Percentiles rank a stretch among this genome's conserved stretches.
These are phyloP conservation scores for Naganishia friedmannii DNA, from an alignment of 768 basidiomycete species.

Conservation along the genomic window DNA sequence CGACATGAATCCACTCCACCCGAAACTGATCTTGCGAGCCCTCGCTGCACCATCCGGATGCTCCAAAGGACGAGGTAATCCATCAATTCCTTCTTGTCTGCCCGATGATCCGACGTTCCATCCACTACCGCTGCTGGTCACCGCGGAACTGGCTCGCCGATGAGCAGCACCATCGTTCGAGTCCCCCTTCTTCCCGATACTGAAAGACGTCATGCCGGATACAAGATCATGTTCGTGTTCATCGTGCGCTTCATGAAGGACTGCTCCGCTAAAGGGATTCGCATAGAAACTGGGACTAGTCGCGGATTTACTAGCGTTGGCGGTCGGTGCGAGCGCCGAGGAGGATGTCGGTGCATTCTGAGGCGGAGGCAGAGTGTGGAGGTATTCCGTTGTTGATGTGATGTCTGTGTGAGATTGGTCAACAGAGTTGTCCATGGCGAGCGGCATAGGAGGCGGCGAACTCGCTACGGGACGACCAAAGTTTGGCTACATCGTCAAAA, in stretches of 20 bases:
- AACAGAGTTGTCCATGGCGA: slow-evolving; percentile 10
- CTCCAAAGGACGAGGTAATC: neutral
- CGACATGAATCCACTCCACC: slow-evolving; percentile 24
- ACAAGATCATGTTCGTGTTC: slow-evolving; percentile 18
- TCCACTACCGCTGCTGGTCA: neutral
- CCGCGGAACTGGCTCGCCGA: slow-evolving; percentile 2
- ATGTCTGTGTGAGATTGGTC: slow-evolving; percentile 15
- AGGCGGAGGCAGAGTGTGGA: neutral
- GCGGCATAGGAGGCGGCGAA: neutral
- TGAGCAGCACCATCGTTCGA: neutral
- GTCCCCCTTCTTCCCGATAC: neutral
- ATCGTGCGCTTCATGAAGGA: slow-evolving; percentile 10
- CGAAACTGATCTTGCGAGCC: slow-evolving; percentile 13
- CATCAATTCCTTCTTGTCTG: neutral
- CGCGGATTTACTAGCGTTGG: neutral
- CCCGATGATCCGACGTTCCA: neutral
- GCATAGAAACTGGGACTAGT: slow-evolving; percentile 1
- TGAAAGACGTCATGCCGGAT: slow-evolving; percentile 5
- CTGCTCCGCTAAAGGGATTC: slow-evolving; percentile 19
- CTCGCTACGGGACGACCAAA: neutral
- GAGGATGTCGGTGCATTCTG: slow-evolving; percentile 1
- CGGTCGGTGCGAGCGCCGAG: neutral
- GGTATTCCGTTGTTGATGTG: neutral
- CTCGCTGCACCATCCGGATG: neutral
- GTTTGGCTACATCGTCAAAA: slow-evolving; percentile 4